These are phyloP conservation scores for Setaria viridis DNA, from an alignment of 202 grass and related monocot genomes.

Conservation along the genomic window DNA sequence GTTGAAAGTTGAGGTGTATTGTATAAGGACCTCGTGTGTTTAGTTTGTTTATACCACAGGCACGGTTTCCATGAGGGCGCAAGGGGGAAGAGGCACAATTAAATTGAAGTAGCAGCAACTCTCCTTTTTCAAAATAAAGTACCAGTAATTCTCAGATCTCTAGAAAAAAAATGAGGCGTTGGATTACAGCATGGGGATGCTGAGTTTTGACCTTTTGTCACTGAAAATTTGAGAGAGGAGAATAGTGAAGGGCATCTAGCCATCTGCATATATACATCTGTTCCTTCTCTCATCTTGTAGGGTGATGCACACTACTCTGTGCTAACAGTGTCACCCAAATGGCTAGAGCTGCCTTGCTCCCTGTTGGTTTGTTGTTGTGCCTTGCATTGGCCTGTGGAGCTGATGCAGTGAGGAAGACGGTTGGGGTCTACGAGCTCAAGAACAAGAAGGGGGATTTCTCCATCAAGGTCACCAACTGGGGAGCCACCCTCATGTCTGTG, in stretches of 20 bases:
- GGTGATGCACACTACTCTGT: neutral
- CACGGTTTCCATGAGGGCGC: neutral
- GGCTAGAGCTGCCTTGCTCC: conserved; percentile 47
- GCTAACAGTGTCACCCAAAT: conserved; percentile 32
- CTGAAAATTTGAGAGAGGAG: neutral
- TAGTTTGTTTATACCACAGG: neutral
- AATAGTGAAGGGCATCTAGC: neutral
- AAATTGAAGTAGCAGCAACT: neutral
- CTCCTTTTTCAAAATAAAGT: neutral
- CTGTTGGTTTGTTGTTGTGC: conserved; percentile 33
- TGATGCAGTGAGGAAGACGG: neutral
- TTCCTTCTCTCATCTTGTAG: neutral
- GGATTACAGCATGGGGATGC: neutral
- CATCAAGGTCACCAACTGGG: conserved; percentile 66
- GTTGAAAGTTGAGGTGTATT: neutral
- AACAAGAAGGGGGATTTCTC: conserved; percentile 7
- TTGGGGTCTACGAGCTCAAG: neutral
- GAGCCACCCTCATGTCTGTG: conserved; percentile 60
- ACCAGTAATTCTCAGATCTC: neutral
- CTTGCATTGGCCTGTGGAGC: conserved; percentile 44
- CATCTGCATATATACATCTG: neutral
- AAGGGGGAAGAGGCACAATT: neutral
- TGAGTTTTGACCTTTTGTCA: neutral
- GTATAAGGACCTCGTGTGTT: neutral
- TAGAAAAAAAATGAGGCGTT: neutral